A percentile compares a stretch with the other conserved stretches of the same genome.
These are phyloP conservation scores for Peniophora sp. DNA, from an alignment of 1,284 basidiomycete genomes.

Conservation along the genomic window DNA sequence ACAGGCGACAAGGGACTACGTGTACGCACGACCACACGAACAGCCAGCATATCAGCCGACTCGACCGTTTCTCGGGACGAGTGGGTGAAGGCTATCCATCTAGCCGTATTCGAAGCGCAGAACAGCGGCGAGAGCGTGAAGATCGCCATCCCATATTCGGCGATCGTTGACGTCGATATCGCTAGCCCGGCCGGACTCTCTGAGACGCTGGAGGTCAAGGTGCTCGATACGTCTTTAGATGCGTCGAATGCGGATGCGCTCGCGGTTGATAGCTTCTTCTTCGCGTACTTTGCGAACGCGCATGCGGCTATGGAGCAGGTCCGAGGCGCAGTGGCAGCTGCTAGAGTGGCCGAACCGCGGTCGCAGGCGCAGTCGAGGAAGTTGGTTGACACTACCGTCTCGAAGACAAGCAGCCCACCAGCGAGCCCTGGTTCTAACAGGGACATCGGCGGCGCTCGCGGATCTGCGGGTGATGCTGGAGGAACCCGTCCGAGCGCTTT, in stretches of 20 bases:
- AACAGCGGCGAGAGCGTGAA: conserved; percentile 95
- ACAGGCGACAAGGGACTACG: conserved; percentile 68
- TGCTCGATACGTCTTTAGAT: conserved; percentile 61
- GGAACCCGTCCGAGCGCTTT: conserved; percentile 30
- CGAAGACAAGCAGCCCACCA: conserved; percentile 8
- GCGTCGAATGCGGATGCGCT: conserved; percentile 39
- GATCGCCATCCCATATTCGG: conserved; percentile 92
- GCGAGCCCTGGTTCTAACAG: no score
- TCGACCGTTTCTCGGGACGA: conserved; percentile 77
- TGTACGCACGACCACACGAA: conserved; percentile 74
- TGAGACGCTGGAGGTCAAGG: conserved; percentile 89
- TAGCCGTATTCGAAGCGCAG: conserved; percentile 90
- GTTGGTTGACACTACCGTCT: conserved; percentile 54
- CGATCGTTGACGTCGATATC: conserved; percentile 82
- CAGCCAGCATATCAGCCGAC: conserved; percentile 67
- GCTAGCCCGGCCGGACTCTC: conserved; percentile 88
- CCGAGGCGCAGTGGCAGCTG: conserved; percentile 56
- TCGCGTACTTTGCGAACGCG: conserved; percentile 85
- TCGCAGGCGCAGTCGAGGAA: not conserved
- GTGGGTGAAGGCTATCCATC: conserved; percentile 91
- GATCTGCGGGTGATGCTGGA: no score
- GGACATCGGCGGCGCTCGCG: no score
- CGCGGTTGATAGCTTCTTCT: conserved; percentile 85
- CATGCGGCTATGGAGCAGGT: conserved; percentile 72
- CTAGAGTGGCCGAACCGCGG: not conserved